Evolutionary conservation across 805 yeast species (phyloP).

Genomic region (Candida pseudofarinosa): DNA sequence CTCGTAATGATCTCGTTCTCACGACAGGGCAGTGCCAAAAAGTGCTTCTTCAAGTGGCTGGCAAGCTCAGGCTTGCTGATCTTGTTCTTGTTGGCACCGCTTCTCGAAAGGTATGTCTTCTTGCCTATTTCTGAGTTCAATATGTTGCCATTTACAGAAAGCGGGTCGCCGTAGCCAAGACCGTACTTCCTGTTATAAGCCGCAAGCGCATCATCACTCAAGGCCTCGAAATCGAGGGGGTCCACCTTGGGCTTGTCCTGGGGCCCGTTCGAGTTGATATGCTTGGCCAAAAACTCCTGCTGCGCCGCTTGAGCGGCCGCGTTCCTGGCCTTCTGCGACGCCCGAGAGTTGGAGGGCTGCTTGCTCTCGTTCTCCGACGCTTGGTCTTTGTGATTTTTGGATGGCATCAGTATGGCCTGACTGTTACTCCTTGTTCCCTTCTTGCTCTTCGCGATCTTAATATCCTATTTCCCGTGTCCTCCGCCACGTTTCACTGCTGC

Average conservation of each 20-base stretch:
- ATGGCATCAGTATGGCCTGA: slow-evolving; percentile 6
- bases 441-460: too few relatives aligned
- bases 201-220: slow-evolving; percentile 62
- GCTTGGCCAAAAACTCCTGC: slow-evolving; percentile 61
- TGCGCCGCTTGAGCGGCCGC: slow-evolving; percentile 66
- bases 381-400: slow-evolving; percentile 26
- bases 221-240: slow-evolving; percentile 65
- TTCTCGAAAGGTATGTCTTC: slow-evolving; percentile 43
- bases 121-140: slow-evolving; percentile 71
- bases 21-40: slow-evolving; percentile 51
- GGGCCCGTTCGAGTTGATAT: slow-evolving; percentile 73
- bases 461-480: too few relatives aligned
- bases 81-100: slow-evolving; percentile 30
- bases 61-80: slow-evolving; percentile 61
- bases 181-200: slow-evolving; percentile 61
- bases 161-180: slow-evolving; percentile 54
- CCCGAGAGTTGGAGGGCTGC: slow-evolving; percentile 25
- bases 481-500: too few relatives aligned
- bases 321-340: slow-evolving; percentile 56
- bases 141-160: slow-evolving; percentile 65
- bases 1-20: slow-evolving; percentile 87
- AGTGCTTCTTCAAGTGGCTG: slow-evolving; percentile 62
- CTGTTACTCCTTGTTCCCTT: background rate
- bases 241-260: slow-evolving; percentile 46
- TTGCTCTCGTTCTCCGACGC: slow-evolving; percentile 35